phyloP scores from a whole-genome alignment of 2,329 filamentous ascomycete genomes.

The Alternaria alternata region DNA sequence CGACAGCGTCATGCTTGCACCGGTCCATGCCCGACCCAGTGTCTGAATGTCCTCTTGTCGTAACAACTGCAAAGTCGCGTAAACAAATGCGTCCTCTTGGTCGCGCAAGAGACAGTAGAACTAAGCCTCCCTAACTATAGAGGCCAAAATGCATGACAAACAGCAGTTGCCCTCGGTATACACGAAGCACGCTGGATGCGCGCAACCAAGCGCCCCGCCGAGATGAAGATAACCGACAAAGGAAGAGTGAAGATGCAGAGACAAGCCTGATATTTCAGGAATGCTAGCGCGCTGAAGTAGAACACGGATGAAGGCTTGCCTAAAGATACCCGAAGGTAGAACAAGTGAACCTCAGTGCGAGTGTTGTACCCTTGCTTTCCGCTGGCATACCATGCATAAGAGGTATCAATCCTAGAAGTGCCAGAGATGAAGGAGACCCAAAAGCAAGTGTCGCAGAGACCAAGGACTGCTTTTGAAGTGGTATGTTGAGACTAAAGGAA shows the following conservation, averaged over 20 bases:
- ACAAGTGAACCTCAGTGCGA: conserved; percentile 20
- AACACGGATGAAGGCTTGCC: conserved; percentile 11
- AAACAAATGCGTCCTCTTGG: conserved; percentile 10
- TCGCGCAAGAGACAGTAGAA: conserved; percentile 13
- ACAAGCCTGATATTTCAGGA: conserved; percentile 5
- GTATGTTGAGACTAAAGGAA: conserved; percentile 25
- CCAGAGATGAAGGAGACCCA: conserved; percentile 20
- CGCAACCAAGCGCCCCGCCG: neutral
- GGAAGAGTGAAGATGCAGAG: conserved; percentile 14
- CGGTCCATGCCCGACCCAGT: neutral
- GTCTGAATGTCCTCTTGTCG: conserved; percentile 1
- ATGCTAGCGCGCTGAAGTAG: conserved; percentile 11
- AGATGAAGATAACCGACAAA: conserved; percentile 10
- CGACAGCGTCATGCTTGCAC: neutral
- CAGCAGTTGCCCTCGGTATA: conserved; percentile 3
- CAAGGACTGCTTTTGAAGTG: conserved; percentile 31
- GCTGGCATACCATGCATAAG: conserved; percentile 33
- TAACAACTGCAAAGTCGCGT: conserved; percentile 7
- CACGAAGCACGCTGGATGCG: neutral
- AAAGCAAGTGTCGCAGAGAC: conserved; percentile 19
- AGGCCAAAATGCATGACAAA: conserved; percentile 3
- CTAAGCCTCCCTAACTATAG: conserved; percentile 5
- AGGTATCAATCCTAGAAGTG: conserved; percentile 26
- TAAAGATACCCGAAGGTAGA: conserved; percentile 31
- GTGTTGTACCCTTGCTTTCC: conserved; percentile 25